Evolutionary conservation across 1,284 basidiomycete species (phyloP).

Genomic region (Afroboletus lepidellus): DNA sequence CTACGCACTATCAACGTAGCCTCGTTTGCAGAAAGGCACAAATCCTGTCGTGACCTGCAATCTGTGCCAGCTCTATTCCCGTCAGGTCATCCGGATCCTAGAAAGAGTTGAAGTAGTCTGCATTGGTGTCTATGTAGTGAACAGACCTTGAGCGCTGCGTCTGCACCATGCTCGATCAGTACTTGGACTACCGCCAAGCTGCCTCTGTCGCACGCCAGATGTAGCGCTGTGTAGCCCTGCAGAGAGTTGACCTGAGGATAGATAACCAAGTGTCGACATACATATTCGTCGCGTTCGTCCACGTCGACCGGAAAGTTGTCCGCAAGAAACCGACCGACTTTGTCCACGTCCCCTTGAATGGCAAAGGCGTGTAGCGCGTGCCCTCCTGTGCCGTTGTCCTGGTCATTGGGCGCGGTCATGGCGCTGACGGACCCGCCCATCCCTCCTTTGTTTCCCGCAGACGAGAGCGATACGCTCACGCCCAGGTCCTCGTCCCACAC

Average conservation of each 20-base stretch:
- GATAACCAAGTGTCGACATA: conserved; percentile 36
- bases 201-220: conserved; percentile 84
- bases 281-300: conserved; percentile 61
- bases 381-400: conserved; percentile 34
- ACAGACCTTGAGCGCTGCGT: conserved; percentile 58
- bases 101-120: conserved; percentile 5
- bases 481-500: conserved; percentile 42
- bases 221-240: conserved; percentile 83
- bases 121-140: background rate
- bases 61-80: conserved; percentile 61
- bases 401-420: conserved; percentile 42
- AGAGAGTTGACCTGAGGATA: conserved; percentile 6
- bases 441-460: conserved; percentile 40
- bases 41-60: conserved; percentile 66
- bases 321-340: conserved; percentile 47
- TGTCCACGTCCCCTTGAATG: conserved; percentile 52
- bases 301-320: conserved; percentile 40
- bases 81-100: conserved; percentile 75
- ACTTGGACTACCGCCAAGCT: conserved; percentile 54
- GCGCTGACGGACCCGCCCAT: conserved; percentile 67
- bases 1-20: conserved; percentile 18
- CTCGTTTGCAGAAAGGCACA: conserved; percentile 44
- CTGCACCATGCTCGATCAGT: conserved; percentile 67
- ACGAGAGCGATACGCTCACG: conserved; percentile 26
- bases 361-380: conserved; percentile 63